These are phyloP conservation scores for Cantharellus cinnabarinus DNA, from an alignment of 768 basidiomycete species.

Conservation along the genomic window DNA sequence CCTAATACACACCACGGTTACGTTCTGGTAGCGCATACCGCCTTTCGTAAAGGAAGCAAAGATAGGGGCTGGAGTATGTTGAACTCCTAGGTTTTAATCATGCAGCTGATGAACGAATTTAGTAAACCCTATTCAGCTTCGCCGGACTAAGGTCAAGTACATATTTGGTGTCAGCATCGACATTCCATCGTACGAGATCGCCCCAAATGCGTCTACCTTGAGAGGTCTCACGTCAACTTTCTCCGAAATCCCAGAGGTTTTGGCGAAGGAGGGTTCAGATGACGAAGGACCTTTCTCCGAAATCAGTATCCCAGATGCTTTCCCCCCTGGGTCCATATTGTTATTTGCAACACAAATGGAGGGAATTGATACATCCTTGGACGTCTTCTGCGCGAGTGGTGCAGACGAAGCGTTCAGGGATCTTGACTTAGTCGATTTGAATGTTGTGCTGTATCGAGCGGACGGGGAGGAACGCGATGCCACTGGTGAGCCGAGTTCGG, in stretches of 20 bases:
- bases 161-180: constrained; percentile 60
- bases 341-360: constrained; percentile 74
- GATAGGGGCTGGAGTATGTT: constrained; percentile 60
- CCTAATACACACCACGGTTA: constrained; percentile 82
- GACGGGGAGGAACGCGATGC: constrained; percentile 87
- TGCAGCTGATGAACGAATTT: background rate
- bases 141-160: constrained; percentile 58
- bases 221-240: constrained; percentile 56
- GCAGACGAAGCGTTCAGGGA: constrained; percentile 52
- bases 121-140: constrained; percentile 76
- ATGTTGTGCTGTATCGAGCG: constrained; percentile 64
- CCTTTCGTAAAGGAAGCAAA: constrained; percentile 58
- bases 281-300: constrained; percentile 50
- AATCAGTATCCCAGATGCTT: constrained; percentile 64
- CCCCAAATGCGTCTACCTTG: constrained; percentile 31
- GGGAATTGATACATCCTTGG: constrained; percentile 48
- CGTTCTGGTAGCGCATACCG: constrained; percentile 77
- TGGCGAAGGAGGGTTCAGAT: constrained; percentile 42
- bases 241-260: constrained; percentile 37
- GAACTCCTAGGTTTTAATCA: background rate
- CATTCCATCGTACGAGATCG: constrained; percentile 37
- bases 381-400: constrained; percentile 47
- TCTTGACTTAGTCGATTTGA: constrained; percentile 72
- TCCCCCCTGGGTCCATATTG: constrained; percentile 94
- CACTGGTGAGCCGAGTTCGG: constrained; percentile 22